These are phyloP conservation scores for Chrysochromulina tobinii DNA, from an alignment of 78 protist species.

Conservation along the genomic window DNA sequence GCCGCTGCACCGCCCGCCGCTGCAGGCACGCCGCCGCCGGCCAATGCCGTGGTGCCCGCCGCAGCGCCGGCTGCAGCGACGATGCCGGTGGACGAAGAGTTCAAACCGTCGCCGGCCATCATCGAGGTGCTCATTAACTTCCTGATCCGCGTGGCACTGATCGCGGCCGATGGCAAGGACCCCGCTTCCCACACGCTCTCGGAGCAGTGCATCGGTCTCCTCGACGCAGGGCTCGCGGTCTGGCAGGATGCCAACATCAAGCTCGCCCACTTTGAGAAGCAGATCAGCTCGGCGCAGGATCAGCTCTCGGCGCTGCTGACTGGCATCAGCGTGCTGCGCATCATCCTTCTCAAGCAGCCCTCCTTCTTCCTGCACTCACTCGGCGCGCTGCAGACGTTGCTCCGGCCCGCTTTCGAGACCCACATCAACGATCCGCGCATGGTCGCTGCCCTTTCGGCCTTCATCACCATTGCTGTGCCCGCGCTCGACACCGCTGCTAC, in stretches of 20 bases:
- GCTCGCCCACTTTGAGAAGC: conserved; percentile 58
- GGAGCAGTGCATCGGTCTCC: conserved; percentile 45
- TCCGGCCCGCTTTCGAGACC: background rate
- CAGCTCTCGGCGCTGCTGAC: background rate
- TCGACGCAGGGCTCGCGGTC: conserved; percentile 30
- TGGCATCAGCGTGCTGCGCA: background rate
- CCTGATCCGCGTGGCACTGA: conserved; percentile 42
- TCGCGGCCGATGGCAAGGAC: background rate
- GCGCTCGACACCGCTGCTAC: background rate
- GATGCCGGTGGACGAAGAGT: background rate
- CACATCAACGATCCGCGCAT: background rate
- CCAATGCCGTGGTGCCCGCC: background rate
- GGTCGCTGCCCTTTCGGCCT: background rate
- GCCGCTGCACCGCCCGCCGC: background rate
- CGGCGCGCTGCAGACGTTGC: background rate
- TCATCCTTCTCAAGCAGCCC: background rate
- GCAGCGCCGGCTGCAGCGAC: background rate
- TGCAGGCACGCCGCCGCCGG: background rate
- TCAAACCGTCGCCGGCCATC: conserved; percentile 11
- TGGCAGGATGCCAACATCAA: conserved; percentile 73
- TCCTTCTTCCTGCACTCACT: background rate
- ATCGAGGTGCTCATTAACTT: conserved; percentile 48
- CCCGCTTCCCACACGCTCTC: background rate
- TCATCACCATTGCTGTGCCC: background rate
- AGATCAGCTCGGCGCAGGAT: background rate